phyloP scores from a whole-genome alignment of 2,329 filamentous ascomycete species.

The Apiospora hydei region DNA sequence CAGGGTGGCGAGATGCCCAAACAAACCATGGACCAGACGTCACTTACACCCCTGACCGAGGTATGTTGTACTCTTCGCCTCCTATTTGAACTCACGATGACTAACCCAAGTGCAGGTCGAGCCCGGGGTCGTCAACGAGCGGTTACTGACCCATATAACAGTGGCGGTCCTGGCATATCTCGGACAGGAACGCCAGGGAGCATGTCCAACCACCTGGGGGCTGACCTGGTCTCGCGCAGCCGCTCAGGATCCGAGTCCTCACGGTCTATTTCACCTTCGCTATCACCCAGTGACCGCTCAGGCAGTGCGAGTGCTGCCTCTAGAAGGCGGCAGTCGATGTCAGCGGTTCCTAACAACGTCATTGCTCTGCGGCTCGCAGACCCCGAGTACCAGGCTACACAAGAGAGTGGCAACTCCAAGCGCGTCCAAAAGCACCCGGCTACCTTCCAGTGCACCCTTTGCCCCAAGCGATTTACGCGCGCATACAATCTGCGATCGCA shows the following conservation, averaged over 20 bases:
- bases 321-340: constrained; percentile 68
- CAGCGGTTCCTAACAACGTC: constrained; percentile 66
- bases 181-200: constrained; percentile 50
- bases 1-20: constrained; percentile 71
- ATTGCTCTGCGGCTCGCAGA: constrained; percentile 92
- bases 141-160: constrained; percentile 67
- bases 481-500: constrained; percentile 97
- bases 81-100: not conserved
- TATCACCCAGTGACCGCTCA: constrained; percentile 59
- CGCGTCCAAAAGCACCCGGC: constrained; percentile 97
- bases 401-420: constrained; percentile 69
- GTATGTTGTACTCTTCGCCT: constrained; percentile 46
- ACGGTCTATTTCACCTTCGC: constrained; percentile 62
- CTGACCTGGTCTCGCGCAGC: constrained; percentile 49
- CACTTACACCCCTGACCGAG: constrained; percentile 83
- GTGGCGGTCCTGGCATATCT: constrained; percentile 49
- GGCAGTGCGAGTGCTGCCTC: constrained; percentile 53
- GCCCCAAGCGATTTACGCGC: constrained; percentile 93
- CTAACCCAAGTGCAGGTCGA: constrained; percentile 50
- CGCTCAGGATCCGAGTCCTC: constrained; percentile 53
- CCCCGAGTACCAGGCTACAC: constrained; percentile 78
- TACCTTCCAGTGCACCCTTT: constrained; percentile 93
- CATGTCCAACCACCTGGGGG: constrained; percentile 59
- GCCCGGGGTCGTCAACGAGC: constrained; percentile 59
- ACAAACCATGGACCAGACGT: constrained; percentile 73